A percentile compares a stretch with the other conserved stretches of the same genome.
Evolutionary conservation across 345 rosid genomes (phyloP).

Genomic region (Lumnitzera littorea): DNA sequence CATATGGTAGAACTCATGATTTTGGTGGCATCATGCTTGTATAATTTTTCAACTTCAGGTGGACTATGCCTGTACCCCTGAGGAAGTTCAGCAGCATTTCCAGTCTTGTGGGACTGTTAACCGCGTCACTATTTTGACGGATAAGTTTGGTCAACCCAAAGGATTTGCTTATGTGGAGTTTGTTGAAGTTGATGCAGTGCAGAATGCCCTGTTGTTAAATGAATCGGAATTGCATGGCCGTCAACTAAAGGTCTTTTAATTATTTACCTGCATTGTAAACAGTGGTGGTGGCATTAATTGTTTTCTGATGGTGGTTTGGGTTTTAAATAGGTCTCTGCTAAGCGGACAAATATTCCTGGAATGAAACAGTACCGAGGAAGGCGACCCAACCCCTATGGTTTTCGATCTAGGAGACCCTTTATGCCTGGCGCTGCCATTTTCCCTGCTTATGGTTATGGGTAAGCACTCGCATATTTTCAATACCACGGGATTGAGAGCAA

Average conservation of each 20-base stretch:
- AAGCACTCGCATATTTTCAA: constrained; percentile 7
- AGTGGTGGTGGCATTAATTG: neutral
- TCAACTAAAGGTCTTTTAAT: constrained; percentile 63
- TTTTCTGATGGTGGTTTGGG: constrained; percentile 7
- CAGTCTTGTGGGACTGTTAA: constrained; percentile 98
- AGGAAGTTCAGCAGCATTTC: constrained; percentile 98
- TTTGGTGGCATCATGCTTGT: neutral
- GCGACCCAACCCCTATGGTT: constrained; percentile 49
- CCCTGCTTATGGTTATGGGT: constrained; percentile 80
- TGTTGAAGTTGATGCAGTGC: constrained; percentile 91
- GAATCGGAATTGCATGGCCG: constrained; percentile 98
- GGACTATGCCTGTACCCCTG: constrained; percentile 95
- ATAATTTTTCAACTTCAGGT: constrained; percentile 41
- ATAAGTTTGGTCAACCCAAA: constrained; percentile 98
- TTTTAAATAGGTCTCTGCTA: constrained; percentile 75
- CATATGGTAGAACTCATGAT: neutral
- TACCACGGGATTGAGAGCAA: no score
- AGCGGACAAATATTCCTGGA: constrained; percentile 94
- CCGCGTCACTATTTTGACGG: constrained; percentile 95
- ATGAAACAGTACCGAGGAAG: constrained; percentile 94
- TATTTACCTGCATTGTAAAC: neutral
- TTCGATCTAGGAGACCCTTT: constrained; percentile 81
- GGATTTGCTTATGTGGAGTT: constrained; percentile 98
- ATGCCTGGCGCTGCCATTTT: constrained; percentile 58
- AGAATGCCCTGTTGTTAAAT: constrained; percentile 83